These are phyloP conservation scores for Plasmodium falciparum DNA, from an alignment of 169 alveolate species.

Conservation along the genomic window DNA sequence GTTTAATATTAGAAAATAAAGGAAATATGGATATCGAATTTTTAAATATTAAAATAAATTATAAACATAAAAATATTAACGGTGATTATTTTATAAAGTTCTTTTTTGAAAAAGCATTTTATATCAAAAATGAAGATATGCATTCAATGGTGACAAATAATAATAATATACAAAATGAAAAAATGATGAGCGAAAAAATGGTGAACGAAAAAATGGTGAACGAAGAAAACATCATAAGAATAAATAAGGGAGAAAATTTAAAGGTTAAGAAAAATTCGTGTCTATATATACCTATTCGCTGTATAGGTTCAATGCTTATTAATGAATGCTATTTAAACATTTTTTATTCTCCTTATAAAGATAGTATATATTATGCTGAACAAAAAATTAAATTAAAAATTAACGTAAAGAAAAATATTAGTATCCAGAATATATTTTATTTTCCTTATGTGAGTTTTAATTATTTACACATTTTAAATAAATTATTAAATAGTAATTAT, in stretches of 20 bases:
- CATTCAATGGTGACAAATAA: too few relatives aligned
- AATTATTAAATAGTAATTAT: constrained; percentile 16
- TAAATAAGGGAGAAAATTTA: constrained; percentile 9
- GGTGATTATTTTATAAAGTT: constrained; percentile 55
- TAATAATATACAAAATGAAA: too few relatives aligned
- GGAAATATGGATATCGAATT: constrained; percentile 41
- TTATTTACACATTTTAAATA: neutral
- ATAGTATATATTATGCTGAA: constrained; percentile 20
- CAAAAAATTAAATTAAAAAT: constrained; percentile 39
- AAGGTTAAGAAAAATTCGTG: constrained; percentile 11
- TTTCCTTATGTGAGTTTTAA: constrained; percentile 68
- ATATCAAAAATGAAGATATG: constrained; percentile 8
- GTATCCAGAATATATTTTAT: constrained; percentile 23
- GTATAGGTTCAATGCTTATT: constrained; percentile 52
- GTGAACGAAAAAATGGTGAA: too few relatives aligned
- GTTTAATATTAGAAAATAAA: constrained; percentile 43
- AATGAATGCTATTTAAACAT: constrained; percentile 50
- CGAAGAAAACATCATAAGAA: neutral
- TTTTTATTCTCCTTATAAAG: constrained; percentile 23
- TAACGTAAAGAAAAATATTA: constrained; percentile 34
- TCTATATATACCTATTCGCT: constrained; percentile 60
- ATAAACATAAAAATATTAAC: neutral
- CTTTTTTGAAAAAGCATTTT: constrained; percentile 54
- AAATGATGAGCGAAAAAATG: neutral
- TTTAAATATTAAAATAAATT: constrained; percentile 37